Base-by-base conservation (phyloP, 257 asterid genomes). In the Gentiana straminea region DNA sequence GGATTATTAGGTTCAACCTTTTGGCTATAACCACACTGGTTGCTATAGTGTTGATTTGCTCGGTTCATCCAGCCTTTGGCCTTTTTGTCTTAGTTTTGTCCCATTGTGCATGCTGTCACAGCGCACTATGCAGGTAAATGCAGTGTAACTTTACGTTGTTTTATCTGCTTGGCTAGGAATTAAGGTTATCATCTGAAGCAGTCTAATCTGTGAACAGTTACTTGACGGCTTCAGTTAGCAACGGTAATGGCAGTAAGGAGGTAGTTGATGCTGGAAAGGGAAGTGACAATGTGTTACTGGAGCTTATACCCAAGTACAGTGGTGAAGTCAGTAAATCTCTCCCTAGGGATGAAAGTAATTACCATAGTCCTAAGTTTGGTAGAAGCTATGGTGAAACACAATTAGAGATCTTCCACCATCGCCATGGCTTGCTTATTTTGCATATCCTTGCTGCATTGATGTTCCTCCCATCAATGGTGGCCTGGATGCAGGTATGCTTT, bases 31-130 rank as follows among this genome's bases (percentile, higher is more conserved):
- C 82, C n/a, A 73, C 86, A 33, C 64, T 75, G 62, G 73, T 80
- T 75, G 84, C 99, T 51, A 51, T 78, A 60, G 74, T 69, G 52
- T 64, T 88, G 77, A 80, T 77, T 67, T 92, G 86, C 78, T 68
- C 82, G 54, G 77, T 82, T 68, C 99, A 92, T 80, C 95, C 99
- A 51, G 95, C 95, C 36, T 67, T 92, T 64, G 99, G 97, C 60
- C 95, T 92, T 64, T 72, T 77, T 68, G 78, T 79, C 60, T 66
- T 88, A 80, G 74, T 92, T 68, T 62, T 78, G 58, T 83, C 85
- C 60, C 97, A 88, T 69, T 77, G 80, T 66, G 61, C 80, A 43
- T 72, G 83, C 67, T 92, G 97, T 75, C 91, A 85, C 77, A 75
- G 73, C 51, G 71, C 95, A 49, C 72, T 92, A 48, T 79, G 85